Percentiles rank a stretch among this genome's conserved stretches.
Conservation (phyloP, 169 alveolate genomes). For the Ichthyophthirius multifiliis region DNA sequence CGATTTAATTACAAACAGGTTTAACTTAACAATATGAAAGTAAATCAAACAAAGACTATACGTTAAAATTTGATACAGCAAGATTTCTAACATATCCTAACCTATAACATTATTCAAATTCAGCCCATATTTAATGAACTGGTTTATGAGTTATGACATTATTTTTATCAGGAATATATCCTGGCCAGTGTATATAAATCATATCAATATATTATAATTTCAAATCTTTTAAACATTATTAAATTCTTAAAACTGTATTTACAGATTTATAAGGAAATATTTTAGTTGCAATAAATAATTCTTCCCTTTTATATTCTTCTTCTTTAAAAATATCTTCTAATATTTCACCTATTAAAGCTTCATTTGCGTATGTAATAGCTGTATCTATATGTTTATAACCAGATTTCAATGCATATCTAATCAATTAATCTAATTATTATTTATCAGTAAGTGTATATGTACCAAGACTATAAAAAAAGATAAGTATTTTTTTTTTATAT, state of each 20-base stretch:
- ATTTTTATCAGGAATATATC: slow-evolving; percentile 17
- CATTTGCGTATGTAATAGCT: slow-evolving; percentile 46
- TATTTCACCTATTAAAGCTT: slow-evolving; percentile 40
- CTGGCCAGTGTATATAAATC: slow-evolving; percentile 52
- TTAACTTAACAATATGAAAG: slow-evolving; percentile 40
- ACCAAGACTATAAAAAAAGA: too few relatives aligned
- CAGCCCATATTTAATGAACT: slow-evolving; percentile 35
- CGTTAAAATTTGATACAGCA: slow-evolving; percentile 51
- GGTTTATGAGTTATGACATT: background rate
- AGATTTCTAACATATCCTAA: slow-evolving; percentile 37
- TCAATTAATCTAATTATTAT: too few relatives aligned
- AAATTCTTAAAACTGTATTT: slow-evolving; percentile 22
- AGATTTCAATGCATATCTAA: slow-evolving; percentile 26
- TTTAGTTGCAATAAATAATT: slow-evolving; percentile 47
- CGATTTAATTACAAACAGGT: slow-evolving; percentile 50
- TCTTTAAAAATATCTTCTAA: slow-evolving; percentile 30
- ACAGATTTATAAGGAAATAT: slow-evolving; percentile 15
- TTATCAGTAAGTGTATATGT: too few relatives aligned
- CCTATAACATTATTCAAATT: slow-evolving; percentile 33
- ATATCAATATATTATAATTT: slow-evolving; percentile 43
- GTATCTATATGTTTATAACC: slow-evolving; percentile 60
- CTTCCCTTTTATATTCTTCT: slow-evolving; percentile 48
- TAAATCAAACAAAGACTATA: slow-evolving; percentile 37
- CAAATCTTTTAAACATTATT: slow-evolving; percentile 30
- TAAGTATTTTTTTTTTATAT: too few relatives aligned